Conservation (phyloP, 2,329 filamentous ascomycete genomes). For the Helicocarpus griseus region DNA sequence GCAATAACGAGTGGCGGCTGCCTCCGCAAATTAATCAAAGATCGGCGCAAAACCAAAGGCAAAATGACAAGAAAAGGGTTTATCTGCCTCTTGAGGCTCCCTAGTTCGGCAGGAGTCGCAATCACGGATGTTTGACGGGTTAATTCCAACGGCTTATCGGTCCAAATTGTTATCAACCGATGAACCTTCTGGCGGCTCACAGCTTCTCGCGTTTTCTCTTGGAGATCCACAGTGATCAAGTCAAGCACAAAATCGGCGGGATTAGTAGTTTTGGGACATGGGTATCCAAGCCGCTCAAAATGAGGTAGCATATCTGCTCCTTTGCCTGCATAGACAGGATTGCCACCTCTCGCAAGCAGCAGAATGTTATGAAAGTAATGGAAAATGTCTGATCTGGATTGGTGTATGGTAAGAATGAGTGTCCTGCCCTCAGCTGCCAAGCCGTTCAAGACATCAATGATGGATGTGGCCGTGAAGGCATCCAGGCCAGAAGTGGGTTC, state of each 20-base stretch:
- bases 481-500: constrained; percentile 70
- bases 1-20: constrained; percentile 56
- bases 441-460: constrained; percentile 62
- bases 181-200: constrained; percentile 54
- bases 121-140: constrained; percentile 34
- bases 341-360: constrained; percentile 60
- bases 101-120: constrained; percentile 61
- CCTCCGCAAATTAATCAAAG: constrained; percentile 58
- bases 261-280: constrained; percentile 61
- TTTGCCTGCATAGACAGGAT: constrained; percentile 56
- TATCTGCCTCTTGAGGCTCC: constrained; percentile 54
- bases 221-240: constrained; percentile 65
- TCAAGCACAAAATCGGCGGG: constrained; percentile 71
- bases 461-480: constrained; percentile 67
- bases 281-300: constrained; percentile 50
- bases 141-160: constrained; percentile 13
- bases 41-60: constrained; percentile 57
- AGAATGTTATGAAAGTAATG: constrained; percentile 61
- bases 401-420: constrained; percentile 67
- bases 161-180: constrained; percentile 53
- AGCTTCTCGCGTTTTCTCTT: constrained; percentile 53
- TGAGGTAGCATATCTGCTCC: constrained; percentile 56
- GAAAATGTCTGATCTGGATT: constrained; percentile 65
- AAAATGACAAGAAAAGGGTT: constrained; percentile 54
- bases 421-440: constrained; percentile 65